Base-by-base conservation (phyloP, 345 rosid genomes). In the Eucalyptus virginea region DNA sequence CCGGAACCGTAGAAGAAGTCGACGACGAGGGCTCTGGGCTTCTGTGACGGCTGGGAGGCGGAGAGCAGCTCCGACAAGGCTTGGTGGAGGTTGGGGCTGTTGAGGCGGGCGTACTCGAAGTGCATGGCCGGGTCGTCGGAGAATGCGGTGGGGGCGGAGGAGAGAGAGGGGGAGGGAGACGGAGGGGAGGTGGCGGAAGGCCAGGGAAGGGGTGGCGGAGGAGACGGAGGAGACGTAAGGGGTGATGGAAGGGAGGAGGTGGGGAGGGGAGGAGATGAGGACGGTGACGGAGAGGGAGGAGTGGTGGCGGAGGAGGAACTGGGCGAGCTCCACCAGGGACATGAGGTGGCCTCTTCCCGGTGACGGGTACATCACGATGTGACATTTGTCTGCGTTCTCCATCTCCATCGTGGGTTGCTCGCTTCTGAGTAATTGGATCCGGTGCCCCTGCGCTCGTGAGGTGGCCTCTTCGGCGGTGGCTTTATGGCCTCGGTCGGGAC, bases 171-270 rank as follows among this genome's bases (percentile, higher is more conserved):
- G 91, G 8, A 87, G 49, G 9, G 90, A 67, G 86, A 49, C n/a
- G 88, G 92, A 11, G 49, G 88, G 92, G 26, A 92, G 93, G 77
- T 58, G 89, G 90, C 87, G 92, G 92, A 93, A 90, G 44, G 86
- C 23, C 62, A 91, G 83, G 52, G 89, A 88, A 15, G 90, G 88
- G 51, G 58, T 3, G 89, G 91, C 21, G 86, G 90, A 47, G 21
- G 91, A 52, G 24, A 92, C 86, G 40, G 77, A 42, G 37, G 90
- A 51, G 11, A 90, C 30, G 69, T 88, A 88, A 45, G 88, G 83
- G 65, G 80, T 11, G 60, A 58, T 34, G 23, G 67, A 72, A 24
- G 65, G 40, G 86, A 58, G 47, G 56, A 69, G 24, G 65, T 30
- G 49, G 80, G 90, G 86, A 28, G 90, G 90, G 23, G 88, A 50